Base-by-base conservation (phyloP, 352 stramenopile species). In the Pythium dissimile region DNA sequence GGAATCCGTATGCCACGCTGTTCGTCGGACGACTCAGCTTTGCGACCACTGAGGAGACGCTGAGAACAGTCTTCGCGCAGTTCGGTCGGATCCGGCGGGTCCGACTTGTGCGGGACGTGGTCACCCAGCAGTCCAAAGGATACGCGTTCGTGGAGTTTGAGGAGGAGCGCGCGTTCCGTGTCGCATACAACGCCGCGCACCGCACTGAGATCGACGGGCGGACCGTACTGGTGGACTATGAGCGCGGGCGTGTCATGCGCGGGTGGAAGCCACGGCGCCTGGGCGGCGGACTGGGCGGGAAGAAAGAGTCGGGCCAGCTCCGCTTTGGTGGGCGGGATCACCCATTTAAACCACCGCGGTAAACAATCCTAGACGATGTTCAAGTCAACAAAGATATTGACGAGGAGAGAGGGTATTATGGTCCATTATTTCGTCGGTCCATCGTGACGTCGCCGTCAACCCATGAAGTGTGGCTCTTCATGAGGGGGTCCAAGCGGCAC, bases 61-160 rank as follows among this genome's bases (percentile, higher is more conserved):
- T 94, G 5, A 32, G 23, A 6, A 8, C 41, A 0, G 66, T 80
- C 30, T 94, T 94, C 47, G 44, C 45, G 9, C 30, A 38, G 11
- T 92, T 75, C 27, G 84, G 84, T 16, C 48, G 54, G 3, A 67
- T 94, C 41, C 27, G 51, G 6, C 65, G 62, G n/a, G 48, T 88
- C 50, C 79, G 81, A 23, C 68, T 94, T 5, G 84, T 94, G 46
- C 72, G 74, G 10, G 77, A 94, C 46, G 69, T 82, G 11, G 72
- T 65, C 31, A 89, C 81, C 18, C 52, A 79, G 50, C 72, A 72
- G 45, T 89, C 80, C 55, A 84, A 77, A 31, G 81, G 81, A 41
- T 92, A 94, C 67, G 81, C 84, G 26, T 94, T 94, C 59, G 61
- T 94, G 24, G 81, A 89, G 54, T 94, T 87, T 48, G 67, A 62